Base-by-base conservation (phyloP, 768 basidiomycete genomes). In the Mycena alexandri region DNA sequence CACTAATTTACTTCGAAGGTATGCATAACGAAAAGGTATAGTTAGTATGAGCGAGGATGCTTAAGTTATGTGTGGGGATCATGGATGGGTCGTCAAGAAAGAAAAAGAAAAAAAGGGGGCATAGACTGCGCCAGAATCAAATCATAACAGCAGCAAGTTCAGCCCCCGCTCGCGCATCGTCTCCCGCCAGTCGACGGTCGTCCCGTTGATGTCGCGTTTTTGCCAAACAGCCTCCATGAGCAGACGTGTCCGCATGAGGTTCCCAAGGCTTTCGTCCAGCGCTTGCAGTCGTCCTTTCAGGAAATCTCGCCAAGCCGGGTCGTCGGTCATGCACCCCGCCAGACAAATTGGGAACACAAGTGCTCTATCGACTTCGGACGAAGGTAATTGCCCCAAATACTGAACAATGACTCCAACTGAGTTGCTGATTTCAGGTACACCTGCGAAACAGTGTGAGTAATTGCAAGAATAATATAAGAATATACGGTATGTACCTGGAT, bases 301-400 rank as follows among this genome's bases (percentile, higher is more conserved):
- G 71, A 89, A 84, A 56, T 89, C 87, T 41, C 89, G 83, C 54
- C 82, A 82, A 44, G 76, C 79, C 19, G 83, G 86, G 75, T 90
- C 87, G 76, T 92, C 89, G 50, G 91, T 87, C 85, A 94, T 84
- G 76, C 88, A 88, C 7, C 90, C 93, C 34, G 90, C 88, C 46
- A 95, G 80, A 75, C 88, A 90, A 61, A 93, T 84, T 33, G 93
- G 92, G 78, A 93, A 90, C 22, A 92, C 81, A 46, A 93, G 77
- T 10, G 86, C 83, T 63, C 91, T 87, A 76, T 95, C 93, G 47
- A 87, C 77, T 63, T 86, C 82, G 17, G 89, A 88, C 46, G 86
- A 78, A 29, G 84, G 85, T 58, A 93, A 75, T 70, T 85, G 84
- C 63, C 81, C 79, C 61, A 93, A 75, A 22, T 84, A 78, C 50